Conservation (phyloP, 192 early-diverging fungal genomes). For the Backusella luteola region DNA sequence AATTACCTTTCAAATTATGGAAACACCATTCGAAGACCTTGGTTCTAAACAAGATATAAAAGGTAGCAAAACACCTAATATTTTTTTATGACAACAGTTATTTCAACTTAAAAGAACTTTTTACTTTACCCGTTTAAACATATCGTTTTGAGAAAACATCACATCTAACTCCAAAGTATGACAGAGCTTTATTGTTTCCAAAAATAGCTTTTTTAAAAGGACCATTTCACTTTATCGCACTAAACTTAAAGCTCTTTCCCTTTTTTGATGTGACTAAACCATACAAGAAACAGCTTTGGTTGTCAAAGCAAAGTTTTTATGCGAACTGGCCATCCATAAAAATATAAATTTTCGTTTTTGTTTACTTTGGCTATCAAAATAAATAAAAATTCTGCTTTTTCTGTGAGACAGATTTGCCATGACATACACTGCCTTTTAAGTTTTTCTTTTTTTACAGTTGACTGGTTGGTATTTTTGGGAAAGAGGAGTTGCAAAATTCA, state of each 20-base stretch:
- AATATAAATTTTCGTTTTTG: not conserved
- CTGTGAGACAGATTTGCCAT: conserved; percentile 1
- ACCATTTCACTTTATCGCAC: not conserved
- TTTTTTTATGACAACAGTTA: too few species aligned
- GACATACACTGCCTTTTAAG: not conserved
- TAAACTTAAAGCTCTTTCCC: not conserved
- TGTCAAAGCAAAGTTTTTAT: not conserved
- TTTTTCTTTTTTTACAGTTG: not conserved
- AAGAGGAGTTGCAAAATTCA: not conserved
- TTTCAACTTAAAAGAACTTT: too few species aligned
- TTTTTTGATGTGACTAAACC: not conserved
- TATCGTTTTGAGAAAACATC: too few species aligned
- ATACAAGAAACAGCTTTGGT: not conserved
- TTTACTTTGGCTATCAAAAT: not conserved
- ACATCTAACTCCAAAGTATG: not conserved
- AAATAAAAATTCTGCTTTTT: not conserved
- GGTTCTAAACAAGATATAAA: too few species aligned
- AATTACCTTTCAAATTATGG: too few species aligned
- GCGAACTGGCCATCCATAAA: not conserved
- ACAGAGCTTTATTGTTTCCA: not conserved
- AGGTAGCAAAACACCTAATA: too few species aligned
- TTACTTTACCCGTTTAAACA: too few species aligned
- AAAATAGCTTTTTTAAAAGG: not conserved
- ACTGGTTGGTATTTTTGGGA: conserved; percentile 1
- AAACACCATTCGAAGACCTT: too few species aligned